phyloP scores from a whole-genome alignment of 2,329 filamentous ascomycete genomes.

The Venturia nashicola region DNA sequence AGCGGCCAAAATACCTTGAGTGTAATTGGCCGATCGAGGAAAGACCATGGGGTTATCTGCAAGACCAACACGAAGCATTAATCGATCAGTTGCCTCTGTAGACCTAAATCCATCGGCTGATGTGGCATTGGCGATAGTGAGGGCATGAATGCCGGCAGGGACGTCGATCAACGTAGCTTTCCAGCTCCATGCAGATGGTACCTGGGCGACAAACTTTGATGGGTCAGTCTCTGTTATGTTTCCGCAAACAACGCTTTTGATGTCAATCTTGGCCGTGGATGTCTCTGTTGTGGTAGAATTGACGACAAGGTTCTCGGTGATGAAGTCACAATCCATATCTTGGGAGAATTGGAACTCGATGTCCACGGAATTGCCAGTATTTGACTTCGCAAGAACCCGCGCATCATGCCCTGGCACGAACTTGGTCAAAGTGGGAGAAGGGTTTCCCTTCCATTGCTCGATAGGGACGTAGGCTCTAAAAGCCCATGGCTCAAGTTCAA shows the following conservation, averaged over 20 bases:
- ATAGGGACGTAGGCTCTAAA: conserved; percentile 49
- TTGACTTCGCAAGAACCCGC: conserved; percentile 37
- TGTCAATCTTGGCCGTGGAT: conserved; percentile 31
- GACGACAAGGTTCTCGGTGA: conserved; percentile 38
- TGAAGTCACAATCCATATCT: conserved; percentile 47
- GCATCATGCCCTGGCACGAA: conserved; percentile 50
- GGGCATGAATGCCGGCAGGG: conserved; percentile 46
- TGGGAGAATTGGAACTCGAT: conserved; percentile 47
- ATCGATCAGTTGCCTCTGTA: conserved; percentile 45
- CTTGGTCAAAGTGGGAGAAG: conserved; percentile 46
- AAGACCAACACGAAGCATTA: conserved; percentile 48
- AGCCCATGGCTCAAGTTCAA: conserved; percentile 43
- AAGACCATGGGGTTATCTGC: conserved; percentile 48
- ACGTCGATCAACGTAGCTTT: conserved; percentile 41
- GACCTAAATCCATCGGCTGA: not conserved
- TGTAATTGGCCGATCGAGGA: conserved; percentile 45
- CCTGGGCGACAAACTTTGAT: conserved; percentile 27
- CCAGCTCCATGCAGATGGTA: conserved; percentile 43
- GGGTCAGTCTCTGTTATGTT: conserved; percentile 20
- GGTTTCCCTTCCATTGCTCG: conserved; percentile 32
- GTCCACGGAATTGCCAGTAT: conserved; percentile 30
- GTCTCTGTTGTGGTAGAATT: conserved; percentile 40
- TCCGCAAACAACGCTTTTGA: conserved; percentile 25
- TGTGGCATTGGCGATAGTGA: conserved; percentile 44
- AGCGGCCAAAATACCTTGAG: conserved; percentile 35